Evolutionary conservation across 768 basidiomycete species (phyloP), one percentile per base, ranked within the genome.

Genomic region (Leccinum variicolor): DNA sequence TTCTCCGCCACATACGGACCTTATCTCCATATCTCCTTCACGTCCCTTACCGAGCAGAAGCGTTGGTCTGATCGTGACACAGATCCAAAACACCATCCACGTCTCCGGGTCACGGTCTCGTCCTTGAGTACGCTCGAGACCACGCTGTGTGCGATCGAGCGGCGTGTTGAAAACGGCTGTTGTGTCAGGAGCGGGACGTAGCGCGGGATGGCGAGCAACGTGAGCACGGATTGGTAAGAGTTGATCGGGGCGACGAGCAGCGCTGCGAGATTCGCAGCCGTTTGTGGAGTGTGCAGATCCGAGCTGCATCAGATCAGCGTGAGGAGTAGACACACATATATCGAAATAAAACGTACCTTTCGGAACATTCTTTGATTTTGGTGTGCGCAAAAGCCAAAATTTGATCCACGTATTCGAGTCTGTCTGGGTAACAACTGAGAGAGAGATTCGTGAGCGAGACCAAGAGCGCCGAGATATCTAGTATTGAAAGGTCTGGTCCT

Each of bases 401-500:
- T 73, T 98, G 95, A 65, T 98, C 94, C 45, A 99, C 23, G n/a
- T n/a, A n/a, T n/a, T n/a, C n/a, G n/a, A n/a, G n/a, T n/a, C n/a
- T n/a, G n/a, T n/a, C n/a, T n/a, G n/a, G n/a, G 72, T 99, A 99
- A 73, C 97, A 98, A 71, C 92, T 95, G 25, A 99, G 76, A 0
- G 94, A 95, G 21, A 45, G 21, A 19, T 98, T 98, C 34, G 93
- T 91, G 39, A 99, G 77, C 1, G 97, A 99, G 17, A 98, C 96
- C 53, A 98, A 80, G 19, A 98, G 84, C 0, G 96, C 97, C 0
- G 97, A 98, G 70, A 97, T 88, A 66, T 99, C 97, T 73, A 98
- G 95, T 69, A 99, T 93, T 48, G 94, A 93, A 29, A 99, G 76
- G 72, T 99, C 97, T 13, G 97, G 97, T 59, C 97, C 94, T 96